Percentiles rank a stretch among this genome's conserved stretches.
Conservation (phyloP, 495 filamentous ascomycete genomes). For the Penicillium subrubescens region DNA sequence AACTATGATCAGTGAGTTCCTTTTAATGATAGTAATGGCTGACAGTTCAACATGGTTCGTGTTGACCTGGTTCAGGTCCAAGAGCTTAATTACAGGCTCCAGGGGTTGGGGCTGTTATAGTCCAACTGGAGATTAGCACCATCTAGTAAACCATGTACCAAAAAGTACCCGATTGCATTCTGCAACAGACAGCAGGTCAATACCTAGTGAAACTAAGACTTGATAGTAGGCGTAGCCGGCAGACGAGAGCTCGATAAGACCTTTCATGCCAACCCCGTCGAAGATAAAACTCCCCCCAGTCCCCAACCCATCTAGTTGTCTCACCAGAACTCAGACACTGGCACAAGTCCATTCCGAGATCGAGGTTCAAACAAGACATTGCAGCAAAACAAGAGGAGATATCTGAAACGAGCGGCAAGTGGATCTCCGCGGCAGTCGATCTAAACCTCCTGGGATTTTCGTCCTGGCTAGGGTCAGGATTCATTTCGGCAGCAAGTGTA, state of each 20-base stretch:
- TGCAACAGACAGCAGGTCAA: neutral
- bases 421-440: constrained; percentile 13
- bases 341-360: constrained; percentile 3
- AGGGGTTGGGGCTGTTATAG: constrained; percentile 15
- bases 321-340: constrained; percentile 5
- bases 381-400: constrained; percentile 14
- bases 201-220: neutral
- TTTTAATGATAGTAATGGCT: neutral
- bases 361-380: constrained; percentile 21
- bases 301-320: constrained; percentile 10
- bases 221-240: neutral
- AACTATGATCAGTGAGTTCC: neutral
- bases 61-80: constrained; percentile 22
- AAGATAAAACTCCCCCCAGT: constrained; percentile 1
- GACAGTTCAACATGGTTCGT: constrained; percentile 4
- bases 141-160: neutral
- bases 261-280: constrained; percentile 5
- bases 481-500: constrained; percentile 23
- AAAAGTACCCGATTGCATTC: neutral
- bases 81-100: neutral
- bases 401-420: constrained; percentile 33
- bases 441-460: constrained; percentile 18
- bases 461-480: constrained; percentile 27
- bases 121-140: constrained; percentile 7
- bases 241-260: neutral